phyloP scores from a whole-genome alignment of 257 asterid species.

The Solanum corneliomulleri region DNA sequence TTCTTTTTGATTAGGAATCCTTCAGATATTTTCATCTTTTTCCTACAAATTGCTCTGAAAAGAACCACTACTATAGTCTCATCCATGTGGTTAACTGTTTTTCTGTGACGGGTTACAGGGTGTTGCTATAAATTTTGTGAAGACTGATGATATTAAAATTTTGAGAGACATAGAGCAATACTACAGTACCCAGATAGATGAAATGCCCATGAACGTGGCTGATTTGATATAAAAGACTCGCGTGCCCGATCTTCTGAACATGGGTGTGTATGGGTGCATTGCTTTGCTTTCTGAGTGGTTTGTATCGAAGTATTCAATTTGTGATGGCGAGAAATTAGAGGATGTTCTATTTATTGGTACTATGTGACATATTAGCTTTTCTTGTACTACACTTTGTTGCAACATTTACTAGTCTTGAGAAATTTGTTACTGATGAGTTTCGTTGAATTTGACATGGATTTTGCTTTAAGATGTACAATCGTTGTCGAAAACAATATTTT shows the following conservation, averaged over 20 bases:
- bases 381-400: not conserved
- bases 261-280: not conserved
- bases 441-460: not conserved
- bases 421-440: not conserved
- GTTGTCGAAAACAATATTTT: not conserved
- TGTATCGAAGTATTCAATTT: not conserved
- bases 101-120: slow-evolving; percentile 42
- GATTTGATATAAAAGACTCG: slow-evolving; percentile 41
- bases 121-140: slow-evolving; percentile 92
- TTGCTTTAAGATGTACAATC: not conserved
- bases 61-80: not conserved
- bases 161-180: slow-evolving; percentile 89
- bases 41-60: not conserved
- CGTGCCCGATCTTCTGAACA: not conserved
- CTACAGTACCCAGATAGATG: slow-evolving; percentile 93
- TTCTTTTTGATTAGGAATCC: not conserved
- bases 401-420: not conserved
- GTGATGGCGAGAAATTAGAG: not conserved
- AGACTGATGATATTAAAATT: slow-evolving; percentile 87
- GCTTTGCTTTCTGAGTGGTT: not conserved
- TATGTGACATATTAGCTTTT: not conserved
- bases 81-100: not conserved
- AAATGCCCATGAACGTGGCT: slow-evolving; percentile 98
- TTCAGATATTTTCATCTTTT: not conserved
- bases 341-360: not conserved